phyloP scores from a whole-genome alignment of 179 eudicot genomes.

The Heliamphora pulchella region DNA sequence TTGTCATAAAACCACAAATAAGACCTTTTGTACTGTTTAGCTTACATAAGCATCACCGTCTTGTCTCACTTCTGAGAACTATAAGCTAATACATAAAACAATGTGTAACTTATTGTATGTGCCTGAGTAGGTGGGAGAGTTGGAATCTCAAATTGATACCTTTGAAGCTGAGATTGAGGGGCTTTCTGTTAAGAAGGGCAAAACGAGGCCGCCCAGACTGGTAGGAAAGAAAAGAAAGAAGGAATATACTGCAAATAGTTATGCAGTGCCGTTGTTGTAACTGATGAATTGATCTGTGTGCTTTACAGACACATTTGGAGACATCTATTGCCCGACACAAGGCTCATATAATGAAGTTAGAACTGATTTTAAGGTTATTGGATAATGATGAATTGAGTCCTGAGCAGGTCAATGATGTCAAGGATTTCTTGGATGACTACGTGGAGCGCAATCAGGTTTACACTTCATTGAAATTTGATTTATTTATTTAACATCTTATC shows the following conservation, averaged over 20 bases:
- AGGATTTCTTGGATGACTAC: slow-evolving; percentile 93
- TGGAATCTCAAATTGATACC: slow-evolving; percentile 89
- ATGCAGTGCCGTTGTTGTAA: slow-evolving; percentile 1
- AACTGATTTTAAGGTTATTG: slow-evolving; percentile 78
- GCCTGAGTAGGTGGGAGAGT: slow-evolving; percentile 65
- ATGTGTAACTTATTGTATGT: background rate
- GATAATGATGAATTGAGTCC: slow-evolving; percentile 97
- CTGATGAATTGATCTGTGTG: slow-evolving; percentile 13
- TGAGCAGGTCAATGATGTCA: slow-evolving; percentile 92
- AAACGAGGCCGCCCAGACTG: slow-evolving; percentile 96
- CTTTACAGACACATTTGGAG: slow-evolving; percentile 79
- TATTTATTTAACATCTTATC: background rate
- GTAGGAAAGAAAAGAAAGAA: slow-evolving; percentile 33
- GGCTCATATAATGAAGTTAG: slow-evolving; percentile 95
- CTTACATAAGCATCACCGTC: background rate
- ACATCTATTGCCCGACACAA: slow-evolving; percentile 87
- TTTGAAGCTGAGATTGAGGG: slow-evolving; percentile 99
- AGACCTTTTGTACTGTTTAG: background rate
- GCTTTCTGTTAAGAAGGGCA: slow-evolving; percentile 89
- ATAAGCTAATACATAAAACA: background rate
- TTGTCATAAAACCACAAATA: too few relatives aligned
- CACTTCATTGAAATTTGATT: background rate
- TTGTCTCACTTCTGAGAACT: background rate
- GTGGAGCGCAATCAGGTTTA: slow-evolving; percentile 95
- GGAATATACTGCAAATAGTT: slow-evolving; percentile 2